Conservation (phyloP, 2,329 filamentous ascomycete genomes). For the Arthrobotrys iridis region DNA sequence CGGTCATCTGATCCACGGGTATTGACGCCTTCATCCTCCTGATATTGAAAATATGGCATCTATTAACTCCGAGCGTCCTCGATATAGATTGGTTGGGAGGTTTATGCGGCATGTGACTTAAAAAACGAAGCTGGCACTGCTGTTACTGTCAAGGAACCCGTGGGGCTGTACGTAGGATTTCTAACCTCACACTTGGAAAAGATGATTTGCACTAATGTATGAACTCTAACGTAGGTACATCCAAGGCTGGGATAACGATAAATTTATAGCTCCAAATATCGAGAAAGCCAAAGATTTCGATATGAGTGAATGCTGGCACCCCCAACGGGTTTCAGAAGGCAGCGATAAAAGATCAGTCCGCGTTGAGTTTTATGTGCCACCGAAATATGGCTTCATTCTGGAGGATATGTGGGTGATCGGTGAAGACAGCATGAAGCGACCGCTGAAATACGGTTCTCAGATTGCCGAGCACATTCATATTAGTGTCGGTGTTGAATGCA, state of each 20-base stretch:
- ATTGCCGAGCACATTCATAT: constrained; percentile 4
- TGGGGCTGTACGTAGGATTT: constrained; percentile 11
- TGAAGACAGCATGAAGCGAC: neutral
- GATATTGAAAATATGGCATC: too few species aligned
- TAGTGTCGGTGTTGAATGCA: neutral
- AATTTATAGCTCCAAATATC: neutral
- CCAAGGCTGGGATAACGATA: neutral
- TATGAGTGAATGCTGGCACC: neutral
- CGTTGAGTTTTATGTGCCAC: neutral
- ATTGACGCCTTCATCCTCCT: too few species aligned
- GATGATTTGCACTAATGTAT: neutral
- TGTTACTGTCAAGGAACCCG: constrained; percentile 1
- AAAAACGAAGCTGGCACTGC: neutral
- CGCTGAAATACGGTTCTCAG: constrained; percentile 6
- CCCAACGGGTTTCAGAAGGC: neutral
- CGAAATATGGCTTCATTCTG: neutral
- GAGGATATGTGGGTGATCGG: neutral
- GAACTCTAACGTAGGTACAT: neutral
- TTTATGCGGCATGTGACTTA: neutral
- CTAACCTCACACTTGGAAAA: neutral
- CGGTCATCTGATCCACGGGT: constrained; percentile 18
- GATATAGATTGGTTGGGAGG: constrained; percentile 5
- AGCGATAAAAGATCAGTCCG: neutral
- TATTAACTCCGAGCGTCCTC: neutral
- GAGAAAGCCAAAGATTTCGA: neutral